Percentiles rank a stretch among this genome's conserved stretches.
phyloP scores from a whole-genome alignment of 768 basidiomycete genomes.

The Coprinopsis marcescibilis region DNA sequence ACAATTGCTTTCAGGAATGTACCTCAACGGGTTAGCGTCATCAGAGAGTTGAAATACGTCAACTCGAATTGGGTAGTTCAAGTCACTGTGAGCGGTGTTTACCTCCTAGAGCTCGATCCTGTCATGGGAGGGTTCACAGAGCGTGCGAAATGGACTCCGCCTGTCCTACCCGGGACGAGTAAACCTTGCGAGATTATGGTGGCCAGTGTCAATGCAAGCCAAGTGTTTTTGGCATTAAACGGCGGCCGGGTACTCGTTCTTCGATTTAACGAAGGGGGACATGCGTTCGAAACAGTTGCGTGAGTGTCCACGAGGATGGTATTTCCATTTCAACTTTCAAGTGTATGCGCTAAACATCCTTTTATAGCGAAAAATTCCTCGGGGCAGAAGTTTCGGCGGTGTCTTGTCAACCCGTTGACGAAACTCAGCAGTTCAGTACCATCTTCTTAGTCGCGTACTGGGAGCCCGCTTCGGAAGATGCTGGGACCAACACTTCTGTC shows the following conservation, averaged over 20 bases:
- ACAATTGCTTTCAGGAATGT: slow-evolving; percentile 68
- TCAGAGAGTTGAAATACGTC: slow-evolving; percentile 25
- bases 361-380: neutral
- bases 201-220: slow-evolving; percentile 64
- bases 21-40: slow-evolving; percentile 26
- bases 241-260: slow-evolving; percentile 50
- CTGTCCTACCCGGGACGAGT: neutral
- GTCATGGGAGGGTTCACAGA: slow-evolving; percentile 35
- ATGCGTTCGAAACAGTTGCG: slow-evolving; percentile 15
- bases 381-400: slow-evolving; percentile 62
- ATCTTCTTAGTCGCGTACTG: slow-evolving; percentile 70
- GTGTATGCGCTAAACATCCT: neutral
- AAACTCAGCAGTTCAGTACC: slow-evolving; percentile 37
- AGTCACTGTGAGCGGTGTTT: slow-evolving; percentile 55
- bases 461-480: slow-evolving; percentile 26
- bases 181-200: slow-evolving; percentile 48
- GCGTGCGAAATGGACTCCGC: slow-evolving; percentile 31
- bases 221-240: slow-evolving; percentile 56
- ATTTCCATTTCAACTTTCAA: neutral
- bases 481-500: slow-evolving; percentile 35
- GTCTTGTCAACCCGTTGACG: slow-evolving; percentile 54
- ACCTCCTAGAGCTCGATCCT: slow-evolving; percentile 52
- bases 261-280: slow-evolving; percentile 34
- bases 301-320: slow-evolving; percentile 9
- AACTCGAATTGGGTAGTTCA: slow-evolving; percentile 63